A percentile compares a stretch with the other conserved stretches of the same genome.
These are phyloP conservation scores for Coemansia sp. DNA, from an alignment of 192 early-diverging fungal species.

Conservation along the genomic window DNA sequence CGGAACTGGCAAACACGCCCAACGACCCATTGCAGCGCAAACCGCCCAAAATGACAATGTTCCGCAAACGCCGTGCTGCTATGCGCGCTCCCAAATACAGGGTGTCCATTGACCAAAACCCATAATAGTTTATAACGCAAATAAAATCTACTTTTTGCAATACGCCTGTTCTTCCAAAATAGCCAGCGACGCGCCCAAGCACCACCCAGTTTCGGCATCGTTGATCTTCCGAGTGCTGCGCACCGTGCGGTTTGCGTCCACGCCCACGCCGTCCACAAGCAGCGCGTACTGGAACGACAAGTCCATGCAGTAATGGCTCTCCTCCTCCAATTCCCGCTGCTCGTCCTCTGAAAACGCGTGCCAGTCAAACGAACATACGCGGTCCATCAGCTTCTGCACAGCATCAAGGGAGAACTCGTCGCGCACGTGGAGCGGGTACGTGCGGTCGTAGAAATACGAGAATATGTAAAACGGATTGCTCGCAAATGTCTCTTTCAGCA, in stretches of 20 bases:
- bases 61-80: not conserved
- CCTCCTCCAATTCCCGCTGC: slow-evolving; percentile 50
- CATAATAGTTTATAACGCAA: not conserved
- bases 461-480: slow-evolving; percentile 86
- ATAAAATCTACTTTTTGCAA: slow-evolving; percentile 16
- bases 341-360: slow-evolving; percentile 56
- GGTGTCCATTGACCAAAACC: not conserved
- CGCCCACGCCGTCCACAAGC: slow-evolving; percentile 80
- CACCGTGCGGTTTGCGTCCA: slow-evolving; percentile 66
- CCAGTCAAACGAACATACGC: slow-evolving; percentile 61
- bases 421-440: slow-evolving; percentile 67
- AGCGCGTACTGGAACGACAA: slow-evolving; percentile 84
- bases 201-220: slow-evolving; percentile 94
- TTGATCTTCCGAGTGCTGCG: slow-evolving; percentile 89
- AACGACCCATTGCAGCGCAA: not conserved
- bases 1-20: not conserved
- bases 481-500: slow-evolving; percentile 65
- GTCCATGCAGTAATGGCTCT: slow-evolving; percentile 86
- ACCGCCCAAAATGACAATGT: not conserved
- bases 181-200: slow-evolving; percentile 87
- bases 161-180: slow-evolving; percentile 64
- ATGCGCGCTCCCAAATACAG: not conserved
- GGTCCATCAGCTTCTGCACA: slow-evolving; percentile 64
- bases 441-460: slow-evolving; percentile 94
- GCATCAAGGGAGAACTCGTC: slow-evolving; percentile 72